Percentiles rank a stretch among this genome's conserved stretches.
phyloP scores from a whole-genome alignment of 345 rosid species.

The Ceriops decandra region DNA sequence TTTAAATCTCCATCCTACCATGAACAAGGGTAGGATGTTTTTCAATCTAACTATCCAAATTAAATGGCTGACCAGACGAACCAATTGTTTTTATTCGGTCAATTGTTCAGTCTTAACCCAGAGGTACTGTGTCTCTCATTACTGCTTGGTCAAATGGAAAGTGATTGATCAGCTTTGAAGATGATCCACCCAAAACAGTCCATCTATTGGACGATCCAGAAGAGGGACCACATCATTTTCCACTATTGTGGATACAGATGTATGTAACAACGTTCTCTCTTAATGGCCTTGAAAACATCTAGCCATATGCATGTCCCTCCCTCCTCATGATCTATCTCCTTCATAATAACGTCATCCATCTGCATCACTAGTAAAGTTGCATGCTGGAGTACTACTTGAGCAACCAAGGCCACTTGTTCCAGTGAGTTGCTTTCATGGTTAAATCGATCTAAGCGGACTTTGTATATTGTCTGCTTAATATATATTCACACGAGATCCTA shows the following conservation, averaged over 20 bases:
- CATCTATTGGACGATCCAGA: slow-evolving; percentile 26
- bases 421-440: not conserved
- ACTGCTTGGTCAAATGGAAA: slow-evolving; percentile 26
- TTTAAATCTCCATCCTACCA: too few species aligned
- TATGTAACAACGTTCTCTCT: slow-evolving; percentile 22
- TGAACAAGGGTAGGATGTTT: slow-evolving; percentile 6
- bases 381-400: not conserved
- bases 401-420: not conserved
- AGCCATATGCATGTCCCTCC: slow-evolving; percentile 17
- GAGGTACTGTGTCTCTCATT: slow-evolving; percentile 6
- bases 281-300: slow-evolving; percentile 22
- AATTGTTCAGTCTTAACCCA: not conserved
- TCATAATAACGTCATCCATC: slow-evolving; percentile 31
- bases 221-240: slow-evolving; percentile 17
- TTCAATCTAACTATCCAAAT: slow-evolving; percentile 24
- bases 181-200: slow-evolving; percentile 22
- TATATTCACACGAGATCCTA: too few species aligned
- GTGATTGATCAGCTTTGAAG: slow-evolving; percentile 31
- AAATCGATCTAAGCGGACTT: too few species aligned
- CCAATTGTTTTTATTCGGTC: not conserved
- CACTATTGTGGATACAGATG: slow-evolving; percentile 21
- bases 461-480: too few species aligned
- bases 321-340: slow-evolving; percentile 20
- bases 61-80: slow-evolving; percentile 12
- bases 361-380: slow-evolving; percentile 29